These are phyloP conservation scores for Plasmodium fragile DNA, from an alignment of 169 alveolate species.

Conservation along the genomic window DNA sequence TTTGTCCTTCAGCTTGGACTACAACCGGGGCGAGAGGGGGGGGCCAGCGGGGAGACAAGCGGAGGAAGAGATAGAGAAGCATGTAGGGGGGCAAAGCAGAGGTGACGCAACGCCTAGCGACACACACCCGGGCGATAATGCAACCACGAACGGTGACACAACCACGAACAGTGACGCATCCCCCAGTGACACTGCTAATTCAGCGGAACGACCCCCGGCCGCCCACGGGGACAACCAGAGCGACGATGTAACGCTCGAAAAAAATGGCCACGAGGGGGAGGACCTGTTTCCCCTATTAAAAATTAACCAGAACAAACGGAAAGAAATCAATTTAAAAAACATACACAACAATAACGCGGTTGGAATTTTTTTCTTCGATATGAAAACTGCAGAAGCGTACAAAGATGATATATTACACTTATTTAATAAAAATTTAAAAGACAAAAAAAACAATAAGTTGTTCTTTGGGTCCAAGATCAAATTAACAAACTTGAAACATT, in stretches of 20 bases:
- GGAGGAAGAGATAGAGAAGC: not conserved
- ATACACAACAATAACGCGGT: constrained; percentile 32
- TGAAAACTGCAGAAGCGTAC: constrained; percentile 75
- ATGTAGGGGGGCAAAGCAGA: not conserved
- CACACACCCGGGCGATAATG: too few species aligned
- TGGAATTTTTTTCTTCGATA: constrained; percentile 53
- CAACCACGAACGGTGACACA: not conserved
- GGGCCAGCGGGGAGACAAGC: not conserved
- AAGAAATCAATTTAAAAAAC: constrained; percentile 34
- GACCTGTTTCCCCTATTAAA: constrained; percentile 28
- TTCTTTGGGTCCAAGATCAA: constrained; percentile 65
- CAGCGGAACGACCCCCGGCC: not conserved
- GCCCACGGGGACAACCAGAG: not conserved
- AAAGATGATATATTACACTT: constrained; percentile 53
- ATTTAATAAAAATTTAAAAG: constrained; percentile 62
- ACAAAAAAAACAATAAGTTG: constrained; percentile 35
- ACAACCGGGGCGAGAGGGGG: not conserved
- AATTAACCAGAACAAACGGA: constrained; percentile 26
- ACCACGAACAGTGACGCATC: not conserved
- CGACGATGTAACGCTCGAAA: not conserved
- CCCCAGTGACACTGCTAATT: not conserved
- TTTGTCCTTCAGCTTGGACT: constrained; percentile 29
- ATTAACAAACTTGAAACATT: constrained; percentile 41
- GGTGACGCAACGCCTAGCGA: too few species aligned
- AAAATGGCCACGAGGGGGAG: not conserved